Base-by-base conservation (phyloP, 139 green algal species). In the Ettlia oleoabundans region DNA sequence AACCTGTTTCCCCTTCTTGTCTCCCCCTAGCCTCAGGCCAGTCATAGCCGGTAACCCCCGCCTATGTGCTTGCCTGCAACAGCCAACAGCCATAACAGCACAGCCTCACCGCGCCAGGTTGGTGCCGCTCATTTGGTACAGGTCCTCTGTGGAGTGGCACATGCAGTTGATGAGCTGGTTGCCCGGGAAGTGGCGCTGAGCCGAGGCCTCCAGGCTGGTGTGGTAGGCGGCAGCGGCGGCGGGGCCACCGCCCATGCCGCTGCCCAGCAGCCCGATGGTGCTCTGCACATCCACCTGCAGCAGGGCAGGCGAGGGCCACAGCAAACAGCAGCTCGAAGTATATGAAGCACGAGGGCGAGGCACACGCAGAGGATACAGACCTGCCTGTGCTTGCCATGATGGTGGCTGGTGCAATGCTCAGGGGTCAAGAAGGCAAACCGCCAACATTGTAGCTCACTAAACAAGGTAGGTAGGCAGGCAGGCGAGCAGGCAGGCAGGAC, bases 91-190 rank as follows among this genome's bases (percentile, higher is more conserved):
- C n/a, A n/a, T n/a, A n/a, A n/a, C n/a, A n/a, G n/a, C n/a, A n/a
- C 13, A 58, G 47, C 21, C 35, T 75, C n/a, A 75, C 67, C 95
- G 90, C 1, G 93, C 94, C 10, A 98, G 86, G 4, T 89, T 91
- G 28, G 96, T 96, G 81, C 94, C 88, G 18, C 89, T 67, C 52
- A 96, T 92, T 66, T 94, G 24, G 58, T 72, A 81, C n/a, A 79
- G 33, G 33, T 79, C 72, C 72, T 98, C 96, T 2, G 92, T 98
- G 52, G 92, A 96, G 92, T 99, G 96, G 88, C 94, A 98, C 96
- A 99, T 99, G 95, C 96, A 99, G 89, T 98, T 97, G 88, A 99
- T 99, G 84, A 90, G 84, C 73, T 96, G 91, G 88, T 98, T 98
- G 68, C 89, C 87, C 1, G 88, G 86, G 82, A 99, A 99, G 90